Evolutionary conservation across 164 flowering plant genomes (phyloP).

Genomic region (Hamamelis virginiana): DNA sequence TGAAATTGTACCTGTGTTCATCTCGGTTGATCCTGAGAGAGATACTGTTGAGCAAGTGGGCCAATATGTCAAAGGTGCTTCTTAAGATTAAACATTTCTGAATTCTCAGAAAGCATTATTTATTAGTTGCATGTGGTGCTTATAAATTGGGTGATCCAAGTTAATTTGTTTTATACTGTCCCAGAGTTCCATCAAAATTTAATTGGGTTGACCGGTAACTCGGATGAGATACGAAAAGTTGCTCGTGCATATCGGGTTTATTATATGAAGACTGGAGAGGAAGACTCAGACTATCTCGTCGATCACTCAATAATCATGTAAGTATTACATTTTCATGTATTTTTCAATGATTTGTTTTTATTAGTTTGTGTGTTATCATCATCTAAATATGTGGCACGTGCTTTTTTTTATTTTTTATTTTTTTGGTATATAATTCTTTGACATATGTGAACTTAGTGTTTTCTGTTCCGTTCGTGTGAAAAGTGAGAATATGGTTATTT

Average conservation of each 20-base stretch:
- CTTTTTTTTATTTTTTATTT: neutral
- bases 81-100: neutral
- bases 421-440: too few species aligned
- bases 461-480: too few species aligned
- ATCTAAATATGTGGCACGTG: neutral
- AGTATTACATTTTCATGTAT: slow-evolving; percentile 21
- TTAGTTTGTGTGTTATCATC: too few species aligned
- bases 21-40: slow-evolving; percentile 97
- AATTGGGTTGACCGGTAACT: slow-evolving; percentile 80
- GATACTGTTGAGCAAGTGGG: slow-evolving; percentile 90
- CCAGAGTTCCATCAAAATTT: slow-evolving; percentile 89
- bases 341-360: neutral
- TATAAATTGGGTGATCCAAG: neutral
- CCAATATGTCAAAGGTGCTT: slow-evolving; percentile 84
- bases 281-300: slow-evolving; percentile 90
- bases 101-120: neutral
- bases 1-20: slow-evolving; percentile 82
- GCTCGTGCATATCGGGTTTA: slow-evolving; percentile 96
- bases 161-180: neutral
- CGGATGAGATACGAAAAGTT: slow-evolving; percentile 63
- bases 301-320: slow-evolving; percentile 97
- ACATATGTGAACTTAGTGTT: too few species aligned
- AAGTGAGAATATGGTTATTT: too few species aligned
- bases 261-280: slow-evolving; percentile 92
- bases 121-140: neutral